Evolutionary conservation across 148 eudicot species (phyloP).

Genomic region (Rhododendron molle): DNA sequence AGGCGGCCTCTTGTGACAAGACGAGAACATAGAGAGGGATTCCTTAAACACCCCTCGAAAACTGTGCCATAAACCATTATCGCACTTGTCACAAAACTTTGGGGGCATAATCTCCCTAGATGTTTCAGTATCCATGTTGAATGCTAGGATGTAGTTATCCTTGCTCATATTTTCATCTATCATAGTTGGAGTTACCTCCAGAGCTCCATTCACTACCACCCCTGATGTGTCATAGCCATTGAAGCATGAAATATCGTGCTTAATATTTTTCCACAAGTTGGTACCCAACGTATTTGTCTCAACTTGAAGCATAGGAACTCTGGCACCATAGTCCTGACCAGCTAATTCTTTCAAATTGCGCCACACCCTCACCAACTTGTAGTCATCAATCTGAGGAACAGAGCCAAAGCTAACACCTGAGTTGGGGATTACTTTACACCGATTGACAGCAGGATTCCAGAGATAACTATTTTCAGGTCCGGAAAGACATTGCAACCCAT

Average conservation of each 20-base stretch:
- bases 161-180: background rate
- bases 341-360: background rate
- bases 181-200: background rate
- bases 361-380: background rate
- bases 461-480: background rate
- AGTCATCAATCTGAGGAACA: background rate
- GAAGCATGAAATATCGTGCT: background rate
- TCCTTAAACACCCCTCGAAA: background rate
- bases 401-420: background rate
- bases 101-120: background rate
- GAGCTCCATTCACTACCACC: background rate
- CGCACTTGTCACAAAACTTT: background rate
- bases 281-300: background rate
- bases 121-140: background rate
- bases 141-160: background rate
- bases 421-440: background rate
- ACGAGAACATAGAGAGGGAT: background rate
- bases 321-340: background rate
- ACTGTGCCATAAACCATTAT: background rate
- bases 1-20: background rate
- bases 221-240: background rate
- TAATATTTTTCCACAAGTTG: background rate
- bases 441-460: background rate
- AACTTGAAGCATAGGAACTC: background rate
- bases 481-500: background rate